A percentile compares a stretch with the other conserved stretches of the same genome.
Evolutionary conservation across 345 rosid genomes (phyloP).

Genomic region (Eucalyptus cloeziana): DNA sequence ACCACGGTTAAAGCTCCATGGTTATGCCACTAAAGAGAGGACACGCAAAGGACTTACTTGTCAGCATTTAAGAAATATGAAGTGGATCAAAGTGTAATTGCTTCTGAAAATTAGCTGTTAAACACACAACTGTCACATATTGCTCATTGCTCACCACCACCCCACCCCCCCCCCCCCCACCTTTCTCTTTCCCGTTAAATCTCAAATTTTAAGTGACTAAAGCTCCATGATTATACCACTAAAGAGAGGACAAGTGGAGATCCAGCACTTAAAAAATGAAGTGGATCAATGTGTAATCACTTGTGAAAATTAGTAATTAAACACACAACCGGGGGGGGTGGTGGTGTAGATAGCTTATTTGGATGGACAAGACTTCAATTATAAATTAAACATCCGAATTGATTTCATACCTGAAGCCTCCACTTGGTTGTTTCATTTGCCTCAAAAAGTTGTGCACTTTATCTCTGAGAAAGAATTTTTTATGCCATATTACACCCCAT

Average conservation of each 20-base stretch:
- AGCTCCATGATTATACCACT: no score
- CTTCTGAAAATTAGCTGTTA: neutral
- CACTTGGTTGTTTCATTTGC: slow-evolving; percentile 68
- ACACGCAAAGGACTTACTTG: neutral
- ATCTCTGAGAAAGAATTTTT: slow-evolving; percentile 33
- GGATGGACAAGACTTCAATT: neutral
- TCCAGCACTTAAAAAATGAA: no score
- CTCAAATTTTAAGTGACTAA: no score
- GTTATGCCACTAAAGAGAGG: neutral
- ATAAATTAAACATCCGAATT: neutral
- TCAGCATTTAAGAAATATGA: neutral
- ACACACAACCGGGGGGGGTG: neutral
- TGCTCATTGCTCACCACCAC: neutral
- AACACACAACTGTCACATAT: neutral
- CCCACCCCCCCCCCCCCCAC: neutral
- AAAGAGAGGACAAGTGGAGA: no score
- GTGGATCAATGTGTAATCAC: no score
- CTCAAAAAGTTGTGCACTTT: slow-evolving; percentile 38
- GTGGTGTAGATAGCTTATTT: neutral
- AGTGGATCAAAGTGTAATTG: neutral
- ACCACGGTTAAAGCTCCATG: neutral
- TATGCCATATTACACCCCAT: neutral
- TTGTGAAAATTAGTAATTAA: no score
- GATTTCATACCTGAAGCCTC: slow-evolving; percentile 68
- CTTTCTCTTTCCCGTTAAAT: neutral